Conservation (phyloP, 768 basidiomycete species). For the Tylopilus felleus region DNA sequence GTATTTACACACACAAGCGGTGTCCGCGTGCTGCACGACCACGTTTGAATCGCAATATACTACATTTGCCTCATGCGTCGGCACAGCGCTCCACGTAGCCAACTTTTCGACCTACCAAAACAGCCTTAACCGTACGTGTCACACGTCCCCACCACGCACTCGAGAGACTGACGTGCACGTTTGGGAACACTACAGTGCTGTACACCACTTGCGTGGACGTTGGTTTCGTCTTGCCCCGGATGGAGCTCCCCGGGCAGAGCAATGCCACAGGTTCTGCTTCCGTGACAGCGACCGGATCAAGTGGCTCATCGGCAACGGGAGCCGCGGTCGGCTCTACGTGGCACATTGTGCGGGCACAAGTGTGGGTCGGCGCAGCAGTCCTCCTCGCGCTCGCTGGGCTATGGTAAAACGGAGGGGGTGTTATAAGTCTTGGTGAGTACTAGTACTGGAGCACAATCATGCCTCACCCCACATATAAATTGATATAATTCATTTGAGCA, state of each 20-base stretch:
- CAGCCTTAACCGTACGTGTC: constrained; percentile 37
- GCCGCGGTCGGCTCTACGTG: neutral
- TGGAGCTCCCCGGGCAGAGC: constrained; percentile 28
- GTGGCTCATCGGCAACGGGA: neutral
- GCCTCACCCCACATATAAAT: too few species aligned
- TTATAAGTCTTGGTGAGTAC: too few species aligned
- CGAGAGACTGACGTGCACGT: too few species aligned
- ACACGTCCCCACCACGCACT: too few species aligned
- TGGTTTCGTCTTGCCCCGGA: constrained; percentile 23
- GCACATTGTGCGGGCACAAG: neutral
- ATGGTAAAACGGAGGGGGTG: constrained; percentile 7
- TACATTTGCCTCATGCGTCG: constrained; percentile 45
- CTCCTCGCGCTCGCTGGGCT: constrained; percentile 8
- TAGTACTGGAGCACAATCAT: too few species aligned
- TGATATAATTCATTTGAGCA: too few species aligned
- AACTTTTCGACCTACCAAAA: constrained; percentile 32
- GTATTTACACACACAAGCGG: too few species aligned
- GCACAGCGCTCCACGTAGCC: constrained; percentile 18
- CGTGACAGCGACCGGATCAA: neutral
- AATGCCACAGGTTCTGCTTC: neutral
- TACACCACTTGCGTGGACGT: constrained; percentile 25
- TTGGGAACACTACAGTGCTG: constrained; percentile 15
- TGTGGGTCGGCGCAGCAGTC: constrained; percentile 1
- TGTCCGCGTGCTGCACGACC: constrained; percentile 41
- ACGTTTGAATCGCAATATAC: constrained; percentile 38